Conservation (phyloP, 352 stramenopile genomes). For the Globisporangium acanthophoron region DNA sequence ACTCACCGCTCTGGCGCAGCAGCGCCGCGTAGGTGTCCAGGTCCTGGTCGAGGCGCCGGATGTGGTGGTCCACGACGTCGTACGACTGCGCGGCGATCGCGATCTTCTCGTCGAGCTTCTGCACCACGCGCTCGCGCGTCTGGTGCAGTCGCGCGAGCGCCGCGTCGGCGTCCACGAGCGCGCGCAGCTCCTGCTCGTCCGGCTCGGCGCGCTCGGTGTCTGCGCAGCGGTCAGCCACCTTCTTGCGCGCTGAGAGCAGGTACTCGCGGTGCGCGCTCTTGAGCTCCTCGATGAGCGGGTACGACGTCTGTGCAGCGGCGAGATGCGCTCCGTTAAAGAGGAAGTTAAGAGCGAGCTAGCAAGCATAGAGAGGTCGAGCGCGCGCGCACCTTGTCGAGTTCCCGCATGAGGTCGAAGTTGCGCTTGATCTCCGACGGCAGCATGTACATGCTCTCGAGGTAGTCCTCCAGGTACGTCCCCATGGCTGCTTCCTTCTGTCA, state of each 20-base stretch:
- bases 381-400: slow-evolving; percentile 71
- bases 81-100: slow-evolving; percentile 83
- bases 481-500: slow-evolving; percentile 21
- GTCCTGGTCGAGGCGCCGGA: slow-evolving; percentile 72
- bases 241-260: slow-evolving; percentile 50
- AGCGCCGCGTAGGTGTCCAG: slow-evolving; percentile 66
- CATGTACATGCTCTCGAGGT: slow-evolving; percentile 87
- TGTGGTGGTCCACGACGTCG: slow-evolving; percentile 85
- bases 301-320: slow-evolving; percentile 40
- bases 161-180: slow-evolving; percentile 57
- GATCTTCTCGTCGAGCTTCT: slow-evolving; percentile 88
- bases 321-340: background rate
- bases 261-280: slow-evolving; percentile 59
- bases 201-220: slow-evolving; percentile 42
- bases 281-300: slow-evolving; percentile 73
- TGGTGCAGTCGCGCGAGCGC: slow-evolving; percentile 33
- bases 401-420: slow-evolving; percentile 88
- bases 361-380: background rate
- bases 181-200: slow-evolving; percentile 55
- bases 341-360: slow-evolving; percentile 1
- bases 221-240: slow-evolving; percentile 54
- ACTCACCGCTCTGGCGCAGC: slow-evolving; percentile 74
- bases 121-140: slow-evolving; percentile 66
- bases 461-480: slow-evolving; percentile 86
- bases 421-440: slow-evolving; percentile 86